Evolutionary conservation across 208 protist species (phyloP), one percentile per base, ranked within the genome.

Genomic region (Leptomonas seymouri): DNA sequence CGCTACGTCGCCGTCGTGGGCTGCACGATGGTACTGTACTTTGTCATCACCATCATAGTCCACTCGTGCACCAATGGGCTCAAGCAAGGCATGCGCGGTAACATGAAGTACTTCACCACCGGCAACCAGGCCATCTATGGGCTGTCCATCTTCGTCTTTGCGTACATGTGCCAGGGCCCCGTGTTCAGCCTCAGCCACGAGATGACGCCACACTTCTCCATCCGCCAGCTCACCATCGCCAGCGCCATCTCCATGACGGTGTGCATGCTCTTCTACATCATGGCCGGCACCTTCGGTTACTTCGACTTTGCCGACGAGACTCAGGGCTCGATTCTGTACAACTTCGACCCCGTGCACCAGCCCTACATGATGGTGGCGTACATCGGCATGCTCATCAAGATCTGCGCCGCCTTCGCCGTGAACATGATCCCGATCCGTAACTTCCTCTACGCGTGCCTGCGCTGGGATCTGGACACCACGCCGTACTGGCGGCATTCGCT

Each of bases 211-310:
- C 28, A 71, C n/a, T 74, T 76, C 15, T 81, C 75, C 5, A 59
- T 81, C 20, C 15, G 16, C 16, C 62, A 71, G 20, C 85, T 95
- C 39, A 92, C 86, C 31, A 1, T 86, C 2, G 77, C 63, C 46
- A 62, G 75, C 21, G 63, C 71, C 9, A 74, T 90, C 45, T 66
- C 75, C 20, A 91, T 95, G 86, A 58, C 65, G 16, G 45, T 85
- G 34, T 91, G 85, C 71, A 84, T 75, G 30, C 16, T 87, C 11
- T 58, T 95, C 23, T 95, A 95, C 69, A 76, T 81, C 54, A 18
- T 90, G 9, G 76, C 67, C 30, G 87, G 87, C 36, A 9, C 90
- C 53, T 90, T 92, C 54, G 85, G 83, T 31, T 91, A 91, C 75
- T 78, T 91, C 61, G 85, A 93, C 41, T 95, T 95, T 84, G 85